Conservation (phyloP, 768 basidiomycete genomes). For the Pleurotus cornucopiae region DNA sequence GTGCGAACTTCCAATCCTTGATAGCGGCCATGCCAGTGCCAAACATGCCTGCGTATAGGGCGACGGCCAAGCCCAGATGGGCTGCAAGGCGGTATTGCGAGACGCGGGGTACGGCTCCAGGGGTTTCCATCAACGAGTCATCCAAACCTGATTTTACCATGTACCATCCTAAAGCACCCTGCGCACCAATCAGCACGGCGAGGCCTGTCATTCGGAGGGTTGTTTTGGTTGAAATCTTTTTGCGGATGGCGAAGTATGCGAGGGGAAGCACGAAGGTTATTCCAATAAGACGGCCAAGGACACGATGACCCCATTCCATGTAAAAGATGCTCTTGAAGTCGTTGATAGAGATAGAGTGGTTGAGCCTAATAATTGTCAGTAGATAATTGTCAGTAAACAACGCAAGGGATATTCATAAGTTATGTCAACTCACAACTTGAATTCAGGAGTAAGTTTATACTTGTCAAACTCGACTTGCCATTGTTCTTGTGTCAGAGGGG, state of each 20-base stretch:
- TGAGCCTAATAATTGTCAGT: constrained; percentile 50
- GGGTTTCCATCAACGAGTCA: constrained; percentile 71
- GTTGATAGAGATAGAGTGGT: constrained; percentile 79
- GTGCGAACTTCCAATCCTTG: constrained; percentile 76
- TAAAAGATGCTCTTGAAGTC: constrained; percentile 97
- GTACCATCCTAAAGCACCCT: constrained; percentile 96
- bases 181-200: constrained; percentile 79
- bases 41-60: constrained; percentile 93
- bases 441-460: constrained; percentile 93
- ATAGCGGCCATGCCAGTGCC: constrained; percentile 68
- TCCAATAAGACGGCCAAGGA: constrained; percentile 86
- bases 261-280: constrained; percentile 81
- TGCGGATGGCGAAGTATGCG: constrained; percentile 71
- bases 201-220: constrained; percentile 66
- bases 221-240: constrained; percentile 62
- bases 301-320: constrained; percentile 97
- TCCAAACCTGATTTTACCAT: constrained; percentile 98
- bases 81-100: constrained; percentile 96
- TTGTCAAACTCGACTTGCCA: constrained; percentile 92
- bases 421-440: constrained; percentile 74
- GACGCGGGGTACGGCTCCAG: constrained; percentile 87
- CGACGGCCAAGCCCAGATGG: constrained; percentile 87
- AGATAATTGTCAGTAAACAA: constrained; percentile 1
- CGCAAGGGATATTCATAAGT: not conserved
- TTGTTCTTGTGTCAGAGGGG: constrained; percentile 68